phyloP scores from a whole-genome alignment of 176 grass and related monocot genomes.

The Triticum aestivum region DNA sequence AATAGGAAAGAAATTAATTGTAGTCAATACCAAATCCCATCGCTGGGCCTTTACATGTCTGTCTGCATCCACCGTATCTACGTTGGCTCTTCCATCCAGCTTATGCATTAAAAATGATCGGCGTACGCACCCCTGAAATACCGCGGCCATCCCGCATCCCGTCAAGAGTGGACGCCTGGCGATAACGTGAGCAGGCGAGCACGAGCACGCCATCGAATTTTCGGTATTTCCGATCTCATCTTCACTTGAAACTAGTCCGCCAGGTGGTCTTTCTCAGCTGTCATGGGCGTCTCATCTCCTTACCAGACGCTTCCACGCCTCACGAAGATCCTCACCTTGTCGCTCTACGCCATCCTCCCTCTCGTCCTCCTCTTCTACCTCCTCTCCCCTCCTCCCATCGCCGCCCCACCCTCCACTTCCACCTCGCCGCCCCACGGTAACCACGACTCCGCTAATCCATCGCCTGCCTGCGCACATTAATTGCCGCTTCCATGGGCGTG shows the following conservation, averaged over 20 bases:
- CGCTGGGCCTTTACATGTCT: too few species aligned
- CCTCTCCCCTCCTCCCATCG: constrained; percentile 15
- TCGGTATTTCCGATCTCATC: background rate
- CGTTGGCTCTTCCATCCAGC: too few species aligned
- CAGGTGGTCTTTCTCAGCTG: background rate
- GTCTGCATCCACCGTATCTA: too few species aligned
- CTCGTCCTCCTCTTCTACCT: constrained; percentile 42
- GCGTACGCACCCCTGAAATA: too few species aligned
- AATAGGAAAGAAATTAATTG: too few species aligned
- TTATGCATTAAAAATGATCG: too few species aligned
- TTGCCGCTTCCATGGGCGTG: too few species aligned
- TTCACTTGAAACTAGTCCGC: background rate
- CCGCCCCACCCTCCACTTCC: background rate
- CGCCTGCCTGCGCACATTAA: background rate
- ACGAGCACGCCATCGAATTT: too few species aligned
- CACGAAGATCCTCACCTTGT: constrained; percentile 25
- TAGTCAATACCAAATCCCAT: too few species aligned
- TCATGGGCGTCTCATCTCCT: constrained; percentile 13
- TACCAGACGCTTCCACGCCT: background rate
- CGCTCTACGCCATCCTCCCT: constrained; percentile 39
- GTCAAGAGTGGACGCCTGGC: too few species aligned
- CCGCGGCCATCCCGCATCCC: too few species aligned
- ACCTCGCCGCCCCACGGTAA: background rate
- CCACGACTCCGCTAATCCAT: background rate
- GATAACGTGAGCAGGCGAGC: too few species aligned